Evolutionary conservation across 2,329 filamentous ascomycete species (phyloP).

Genomic region (Elsinoe arachidis): DNA sequence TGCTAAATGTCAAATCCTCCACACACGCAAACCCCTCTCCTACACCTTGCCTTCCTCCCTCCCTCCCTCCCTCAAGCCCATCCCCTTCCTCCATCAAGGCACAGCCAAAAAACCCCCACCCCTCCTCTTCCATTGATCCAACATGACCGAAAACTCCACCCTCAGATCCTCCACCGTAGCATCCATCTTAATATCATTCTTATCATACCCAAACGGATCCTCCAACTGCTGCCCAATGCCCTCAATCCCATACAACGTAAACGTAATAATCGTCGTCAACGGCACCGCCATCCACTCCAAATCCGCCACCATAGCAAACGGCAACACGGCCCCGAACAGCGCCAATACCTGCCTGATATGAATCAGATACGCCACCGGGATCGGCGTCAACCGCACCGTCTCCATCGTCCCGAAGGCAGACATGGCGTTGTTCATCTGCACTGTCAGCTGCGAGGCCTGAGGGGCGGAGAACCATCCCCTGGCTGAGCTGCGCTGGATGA

Average conservation of each 20-base stretch:
- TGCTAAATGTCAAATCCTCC: not conserved
- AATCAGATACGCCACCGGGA: constrained; percentile 57
- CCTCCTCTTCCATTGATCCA: constrained; percentile 16
- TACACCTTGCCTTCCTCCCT: not conserved
- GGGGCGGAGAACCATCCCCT: constrained; percentile 53
- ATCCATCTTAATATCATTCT: constrained; percentile 61
- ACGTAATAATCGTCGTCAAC: constrained; percentile 51
- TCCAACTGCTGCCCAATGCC: constrained; percentile 56
- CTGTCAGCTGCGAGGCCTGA: constrained; percentile 49
- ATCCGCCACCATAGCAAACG: constrained; percentile 55
- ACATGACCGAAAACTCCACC: constrained; percentile 14
- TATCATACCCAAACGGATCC: constrained; percentile 58
- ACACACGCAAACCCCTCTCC: not conserved
- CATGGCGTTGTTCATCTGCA: constrained; percentile 48
- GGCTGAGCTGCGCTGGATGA: constrained; percentile 48
- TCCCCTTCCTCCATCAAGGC: not conserved
- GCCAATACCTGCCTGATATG: constrained; percentile 57
- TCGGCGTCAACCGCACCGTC: constrained; percentile 55
- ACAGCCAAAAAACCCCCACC: constrained; percentile 13
- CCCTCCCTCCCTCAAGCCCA: not conserved
- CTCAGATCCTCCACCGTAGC: constrained; percentile 54
- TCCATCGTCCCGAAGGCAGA: constrained; percentile 56
- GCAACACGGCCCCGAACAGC: constrained; percentile 51
- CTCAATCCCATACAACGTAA: constrained; percentile 57
- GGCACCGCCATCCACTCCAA: constrained; percentile 55